These are phyloP conservation scores for Copromyces sp. DNA, from an alignment of 495 filamentous ascomycete species.

Conservation along the genomic window DNA sequence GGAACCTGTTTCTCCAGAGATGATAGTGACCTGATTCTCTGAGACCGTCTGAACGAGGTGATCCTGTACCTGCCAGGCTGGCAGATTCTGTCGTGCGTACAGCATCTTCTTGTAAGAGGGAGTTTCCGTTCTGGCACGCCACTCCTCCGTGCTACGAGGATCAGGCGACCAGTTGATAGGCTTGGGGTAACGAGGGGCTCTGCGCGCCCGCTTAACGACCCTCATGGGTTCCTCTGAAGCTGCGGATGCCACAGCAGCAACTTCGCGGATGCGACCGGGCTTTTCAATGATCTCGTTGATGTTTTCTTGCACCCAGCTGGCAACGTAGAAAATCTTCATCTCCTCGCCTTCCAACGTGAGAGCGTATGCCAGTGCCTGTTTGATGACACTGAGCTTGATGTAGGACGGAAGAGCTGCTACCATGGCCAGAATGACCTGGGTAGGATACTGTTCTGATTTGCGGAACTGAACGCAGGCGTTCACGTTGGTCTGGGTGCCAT, in stretches of 20 bases:
- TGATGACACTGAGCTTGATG: constrained; percentile 81
- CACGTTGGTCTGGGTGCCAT: constrained; percentile 32
- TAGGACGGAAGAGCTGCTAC: constrained; percentile 70
- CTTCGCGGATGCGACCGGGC: constrained; percentile 73
- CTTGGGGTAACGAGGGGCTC: constrained; percentile 40
- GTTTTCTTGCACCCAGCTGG: constrained; percentile 82
- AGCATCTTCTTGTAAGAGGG: constrained; percentile 62
- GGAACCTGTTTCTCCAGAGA: constrained; percentile 91
- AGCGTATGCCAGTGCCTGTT: constrained; percentile 62
- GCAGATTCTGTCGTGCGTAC: constrained; percentile 56
- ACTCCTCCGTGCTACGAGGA: constrained; percentile 33
- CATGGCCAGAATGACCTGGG: constrained; percentile 64
- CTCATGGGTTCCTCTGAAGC: constrained; percentile 37
- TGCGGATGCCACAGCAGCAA: constrained; percentile 57
- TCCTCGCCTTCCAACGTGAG: constrained; percentile 63
- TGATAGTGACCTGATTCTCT: constrained; percentile 78
- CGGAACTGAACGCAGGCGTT: constrained; percentile 41
- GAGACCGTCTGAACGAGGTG: constrained; percentile 63
- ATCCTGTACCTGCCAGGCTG: constrained; percentile 78
- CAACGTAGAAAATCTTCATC: constrained; percentile 74
- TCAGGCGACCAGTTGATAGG: constrained; percentile 38
- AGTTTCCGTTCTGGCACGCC: constrained; percentile 34
- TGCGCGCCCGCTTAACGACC: constrained; percentile 15
- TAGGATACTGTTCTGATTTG: constrained; percentile 56
- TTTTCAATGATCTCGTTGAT: constrained; percentile 65